Base-by-base conservation (phyloP, 495 filamentous ascomycete genomes). In the Neohortaea acidophila region DNA sequence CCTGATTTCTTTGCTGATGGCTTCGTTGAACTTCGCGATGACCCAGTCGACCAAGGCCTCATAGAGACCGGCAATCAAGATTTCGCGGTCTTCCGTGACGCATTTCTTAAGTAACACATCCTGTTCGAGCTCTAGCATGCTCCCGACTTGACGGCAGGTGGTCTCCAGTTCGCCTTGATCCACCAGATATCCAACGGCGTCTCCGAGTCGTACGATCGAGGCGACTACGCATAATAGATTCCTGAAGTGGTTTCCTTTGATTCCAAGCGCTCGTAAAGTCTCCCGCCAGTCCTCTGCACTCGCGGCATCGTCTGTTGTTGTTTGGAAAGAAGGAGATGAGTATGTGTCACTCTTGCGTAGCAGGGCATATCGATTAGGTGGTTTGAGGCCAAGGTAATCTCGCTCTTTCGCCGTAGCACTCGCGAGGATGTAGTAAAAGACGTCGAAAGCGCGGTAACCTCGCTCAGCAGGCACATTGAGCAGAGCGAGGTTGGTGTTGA, bases 1-100 rank as follows among this genome's bases (percentile, higher is more conserved):
- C 20, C 69, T 65, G 44, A 96, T 67, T 39, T 94, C 84, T 15
- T 64, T 63, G 1, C 72, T 66, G 50, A 97, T 89, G 23, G 87
- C 73, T n/a, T 81, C 76, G 47, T 97, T 97, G 28, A 84, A 84
- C 52, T 82, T 86, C 15, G 66, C 60, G 33, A 96, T 75, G 3
- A 96, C 77, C 84, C 85, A 94, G 55, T 97, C 89, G 2, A 97
- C 85, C 33, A 96, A 60, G 24, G 87, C 82, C 56, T 97, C 91
- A 51, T 97, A 96, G 14, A 96, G 64, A 1, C 82, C 86, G 8
- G 74, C 72, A 43, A 97, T 81, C 30, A 94, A 62, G 9, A 79
- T 69, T 55, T 79, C 72, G 5, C 89, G 75, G 38, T 97, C 89
- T 28, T 77, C 69, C 6, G 84, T 89, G 38, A 74, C 77, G 55